Conservation (phyloP, 2,329 filamentous ascomycete genomes). For the Daldinia eschscholtzii region DNA sequence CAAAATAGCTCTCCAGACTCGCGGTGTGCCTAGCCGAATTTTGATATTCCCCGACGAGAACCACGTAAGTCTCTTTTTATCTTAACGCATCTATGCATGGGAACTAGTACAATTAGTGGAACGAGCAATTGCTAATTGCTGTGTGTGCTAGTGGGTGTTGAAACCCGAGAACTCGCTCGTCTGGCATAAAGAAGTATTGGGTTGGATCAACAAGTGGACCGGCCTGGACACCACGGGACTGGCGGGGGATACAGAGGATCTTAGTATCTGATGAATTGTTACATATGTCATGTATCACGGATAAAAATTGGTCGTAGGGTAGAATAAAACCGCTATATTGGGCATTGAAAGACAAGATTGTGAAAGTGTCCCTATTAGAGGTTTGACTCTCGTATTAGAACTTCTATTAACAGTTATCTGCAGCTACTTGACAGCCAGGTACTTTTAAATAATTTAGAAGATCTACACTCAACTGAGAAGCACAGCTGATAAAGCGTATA, state of each 20-base stretch:
- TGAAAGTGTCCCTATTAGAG: background rate
- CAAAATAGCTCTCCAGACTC: constrained; percentile 75
- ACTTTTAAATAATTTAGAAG: background rate
- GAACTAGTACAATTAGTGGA: no score
- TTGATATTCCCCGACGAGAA: constrained; percentile 84
- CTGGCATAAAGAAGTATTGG: constrained; percentile 89
- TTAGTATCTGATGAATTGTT: constrained; percentile 38
- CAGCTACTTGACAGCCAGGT: background rate
- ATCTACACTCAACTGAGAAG: background rate
- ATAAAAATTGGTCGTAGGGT: background rate
- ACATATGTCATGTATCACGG: background rate
- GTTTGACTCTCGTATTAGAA: background rate
- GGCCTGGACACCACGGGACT: constrained; percentile 56
- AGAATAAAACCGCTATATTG: background rate
- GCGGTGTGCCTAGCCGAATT: constrained; percentile 80
- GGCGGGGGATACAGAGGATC: constrained; percentile 40
- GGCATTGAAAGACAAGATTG: background rate
- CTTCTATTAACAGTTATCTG: background rate
- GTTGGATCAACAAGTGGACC: constrained; percentile 77
- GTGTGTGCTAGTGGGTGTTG: constrained; percentile 81
- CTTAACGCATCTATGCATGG: background rate
- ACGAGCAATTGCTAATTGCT: constrained; percentile 66
- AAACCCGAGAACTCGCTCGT: constrained; percentile 92
- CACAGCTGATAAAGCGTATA: background rate
- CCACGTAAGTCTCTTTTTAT: constrained; percentile 57